These are phyloP conservation scores for Penicillium italicum DNA, from an alignment of 2,329 filamentous ascomycete genomes.

Conservation along the genomic window DNA sequence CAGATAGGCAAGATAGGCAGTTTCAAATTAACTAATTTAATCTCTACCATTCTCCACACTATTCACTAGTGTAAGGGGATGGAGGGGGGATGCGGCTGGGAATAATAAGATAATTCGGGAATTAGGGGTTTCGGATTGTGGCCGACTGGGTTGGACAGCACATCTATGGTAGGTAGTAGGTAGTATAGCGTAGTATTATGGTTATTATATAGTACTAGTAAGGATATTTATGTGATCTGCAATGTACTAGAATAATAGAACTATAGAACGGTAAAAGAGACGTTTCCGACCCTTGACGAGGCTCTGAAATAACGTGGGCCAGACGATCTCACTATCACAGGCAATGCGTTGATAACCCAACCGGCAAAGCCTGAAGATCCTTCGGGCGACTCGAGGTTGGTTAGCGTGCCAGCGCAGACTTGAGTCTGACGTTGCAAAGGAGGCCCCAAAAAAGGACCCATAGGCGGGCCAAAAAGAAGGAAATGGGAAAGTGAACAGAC, in stretches of 20 bases:
- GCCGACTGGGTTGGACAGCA: conserved; percentile 1
- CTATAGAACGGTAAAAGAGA: not conserved
- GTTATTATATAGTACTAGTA: not conserved
- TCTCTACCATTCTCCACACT: not conserved
- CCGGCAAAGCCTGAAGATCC: conserved; percentile 5
- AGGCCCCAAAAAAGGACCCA: not conserved
- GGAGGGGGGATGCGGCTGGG: not conserved
- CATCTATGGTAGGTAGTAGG: conserved; percentile 1
- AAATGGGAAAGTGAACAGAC: conserved; percentile 2
- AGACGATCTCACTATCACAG: conserved; percentile 6
- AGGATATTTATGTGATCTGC: not conserved
- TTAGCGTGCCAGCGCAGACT: not conserved
- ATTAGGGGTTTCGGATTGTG: conserved; percentile 1
- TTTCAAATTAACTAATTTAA: not conserved
- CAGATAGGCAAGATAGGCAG: not conserved
- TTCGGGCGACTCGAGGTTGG: not conserved
- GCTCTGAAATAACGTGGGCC: conserved; percentile 11
- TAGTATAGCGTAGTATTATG: conserved; percentile 4
- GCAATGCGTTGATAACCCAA: conserved; percentile 6
- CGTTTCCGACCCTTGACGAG: not conserved
- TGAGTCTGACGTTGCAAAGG: not conserved
- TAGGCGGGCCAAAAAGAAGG: conserved; percentile 1
- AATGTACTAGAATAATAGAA: not conserved
- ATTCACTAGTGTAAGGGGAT: conserved; percentile 1
- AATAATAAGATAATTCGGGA: not conserved